Percentiles rank a stretch among this genome's conserved stretches.
phyloP scores from a whole-genome alignment of 202 grass and related monocot species.

The Thinopyrum obtusiflorum region DNA sequence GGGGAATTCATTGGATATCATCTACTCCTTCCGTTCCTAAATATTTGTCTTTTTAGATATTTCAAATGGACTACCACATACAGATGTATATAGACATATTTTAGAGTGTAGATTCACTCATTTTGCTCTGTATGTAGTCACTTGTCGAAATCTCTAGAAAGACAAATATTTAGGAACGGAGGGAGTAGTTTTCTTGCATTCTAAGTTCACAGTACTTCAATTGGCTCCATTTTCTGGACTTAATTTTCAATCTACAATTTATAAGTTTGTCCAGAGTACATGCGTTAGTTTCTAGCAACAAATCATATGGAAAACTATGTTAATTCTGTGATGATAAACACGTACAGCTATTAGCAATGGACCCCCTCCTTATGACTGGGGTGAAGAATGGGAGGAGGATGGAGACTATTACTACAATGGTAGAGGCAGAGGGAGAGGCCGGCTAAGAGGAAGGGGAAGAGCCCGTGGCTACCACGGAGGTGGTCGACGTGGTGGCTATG shows the following conservation, averaged over 20 bases:
- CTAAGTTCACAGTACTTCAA: neutral
- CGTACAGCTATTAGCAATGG: constrained; percentile 52
- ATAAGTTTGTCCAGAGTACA: neutral
- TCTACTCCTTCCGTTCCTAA: no score
- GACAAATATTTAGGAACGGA: no score
- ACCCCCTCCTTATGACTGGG: constrained; percentile 40
- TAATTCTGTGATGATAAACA: constrained; percentile 34
- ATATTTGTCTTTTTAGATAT: no score
- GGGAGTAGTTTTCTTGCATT: neutral
- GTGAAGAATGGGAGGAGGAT: constrained; percentile 59
- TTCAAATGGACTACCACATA: no score
- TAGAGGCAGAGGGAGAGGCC: constrained; percentile 46
- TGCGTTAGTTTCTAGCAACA: neutral
- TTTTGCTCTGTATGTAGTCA: no score
- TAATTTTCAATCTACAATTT: neutral
- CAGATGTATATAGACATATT: no score
- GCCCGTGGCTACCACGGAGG: constrained; percentile 58
- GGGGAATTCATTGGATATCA: no score
- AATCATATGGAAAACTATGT: neutral
- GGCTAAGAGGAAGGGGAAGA: constrained; percentile 39
- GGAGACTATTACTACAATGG: constrained; percentile 29
- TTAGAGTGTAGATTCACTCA: no score
- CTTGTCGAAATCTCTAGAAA: no score
- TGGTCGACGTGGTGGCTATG: constrained; percentile 49
- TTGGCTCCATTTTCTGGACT: neutral